Percentiles rank a stretch among this genome's conserved stretches.
Conservation (phyloP, 1,284 basidiomycete species). For the Mycena citricolor region DNA sequence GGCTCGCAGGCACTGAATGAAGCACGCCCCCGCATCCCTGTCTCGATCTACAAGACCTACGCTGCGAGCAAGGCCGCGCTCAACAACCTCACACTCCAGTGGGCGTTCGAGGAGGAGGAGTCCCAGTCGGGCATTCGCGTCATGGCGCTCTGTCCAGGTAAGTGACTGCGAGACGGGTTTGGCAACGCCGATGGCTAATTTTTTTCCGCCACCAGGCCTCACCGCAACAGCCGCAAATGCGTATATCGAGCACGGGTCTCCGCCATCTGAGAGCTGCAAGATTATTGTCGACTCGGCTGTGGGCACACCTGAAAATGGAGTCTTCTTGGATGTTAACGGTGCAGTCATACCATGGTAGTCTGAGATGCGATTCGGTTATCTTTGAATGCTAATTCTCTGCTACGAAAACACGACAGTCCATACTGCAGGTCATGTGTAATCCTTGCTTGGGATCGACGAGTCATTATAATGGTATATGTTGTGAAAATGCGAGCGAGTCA, state of each 20-base stretch:
- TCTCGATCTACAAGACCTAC: not conserved
- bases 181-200: not conserved
- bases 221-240: not conserved
- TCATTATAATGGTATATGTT: too few species aligned
- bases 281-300: slow-evolving; percentile 3
- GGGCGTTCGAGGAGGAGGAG: slow-evolving; percentile 1
- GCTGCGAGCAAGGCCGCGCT: slow-evolving; percentile 1
- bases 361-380: too few species aligned
- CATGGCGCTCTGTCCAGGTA: slow-evolving; percentile 3
- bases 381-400: too few species aligned
- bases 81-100: slow-evolving; percentile 1
- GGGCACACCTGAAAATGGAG: slow-evolving; percentile 28
- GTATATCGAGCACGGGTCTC: not conserved
- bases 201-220: not conserved
- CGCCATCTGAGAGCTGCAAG: not conserved
- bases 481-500: too few species aligned
- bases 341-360: too few species aligned
- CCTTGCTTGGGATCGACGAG: too few species aligned
- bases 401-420: too few species aligned
- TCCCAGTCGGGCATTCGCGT: not conserved
- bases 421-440: too few species aligned
- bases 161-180: too few species aligned
- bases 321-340: slow-evolving; percentile 6
- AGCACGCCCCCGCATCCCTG: not conserved
- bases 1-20: not conserved